Base-by-base conservation (phyloP, 2,329 filamentous ascomycete species). In the Magnaporthiopsis poae region DNA sequence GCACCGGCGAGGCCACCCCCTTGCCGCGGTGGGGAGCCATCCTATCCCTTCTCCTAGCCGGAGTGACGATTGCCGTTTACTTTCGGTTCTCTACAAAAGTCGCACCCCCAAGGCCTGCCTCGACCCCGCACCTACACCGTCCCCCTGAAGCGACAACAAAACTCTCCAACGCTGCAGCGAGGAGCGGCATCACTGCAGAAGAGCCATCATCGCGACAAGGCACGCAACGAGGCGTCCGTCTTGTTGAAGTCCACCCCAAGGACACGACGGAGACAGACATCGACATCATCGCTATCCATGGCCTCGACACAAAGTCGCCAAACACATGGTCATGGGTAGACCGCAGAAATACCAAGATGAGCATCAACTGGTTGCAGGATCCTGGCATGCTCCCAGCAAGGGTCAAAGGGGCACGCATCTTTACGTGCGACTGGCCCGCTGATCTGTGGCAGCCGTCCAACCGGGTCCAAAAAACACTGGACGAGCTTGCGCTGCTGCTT, bases 391-490 rank as follows among this genome's bases (percentile, higher is more conserved):
- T 75, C 60, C 72, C 71, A 0, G 65, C n/a, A 18, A 60, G 62
- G 52, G 67, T 71, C 11, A 52, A 52, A 11, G 9, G 31, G 13
- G 72, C 71, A 9, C 71, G 71, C 0, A 74, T 75, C 63, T 73
- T 74, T 63, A 74, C 69, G 4, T 73, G 70, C 66, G 71, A 74
- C 69, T 75, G 71, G 73, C 71, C 72, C 4, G 68, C 73, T 33
- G 68, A 71, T 36, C 65, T 74, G 15, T 67, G 72, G 61, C 36
- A 69, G 62, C 63, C 63, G 29, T 60, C 67, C 18, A 65, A 70
- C 27, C 68, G 68, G 35, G 66, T 68, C 21, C 69, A 68, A 61
- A 70, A 67, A 66, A 71, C 60, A 18, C 25, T 68, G 2, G 63
- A 71, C 4, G 71, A 71, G 64, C 69, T 69, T 68, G 71, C 72